A percentile compares a stretch with the other conserved stretches of the same genome.
Evolutionary conservation across 108 stramenopile species (phyloP).

Genomic region (Skeletonema grethae): DNA sequence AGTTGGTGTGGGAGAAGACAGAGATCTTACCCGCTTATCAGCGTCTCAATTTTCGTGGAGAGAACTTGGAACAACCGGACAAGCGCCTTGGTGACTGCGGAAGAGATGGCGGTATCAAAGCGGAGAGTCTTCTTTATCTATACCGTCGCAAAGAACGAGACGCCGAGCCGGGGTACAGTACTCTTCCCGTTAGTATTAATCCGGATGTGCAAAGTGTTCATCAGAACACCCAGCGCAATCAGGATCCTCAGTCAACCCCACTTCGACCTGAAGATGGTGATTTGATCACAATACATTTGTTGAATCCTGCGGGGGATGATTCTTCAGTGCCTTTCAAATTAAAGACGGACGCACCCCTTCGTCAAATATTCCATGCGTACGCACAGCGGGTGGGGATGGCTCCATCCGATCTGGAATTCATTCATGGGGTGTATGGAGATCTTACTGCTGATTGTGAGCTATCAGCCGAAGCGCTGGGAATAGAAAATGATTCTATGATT

Average conservation of each 20-base stretch:
- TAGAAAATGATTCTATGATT: not conserved
- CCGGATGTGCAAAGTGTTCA: not conserved
- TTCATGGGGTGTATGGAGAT: not conserved
- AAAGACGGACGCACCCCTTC: not conserved
- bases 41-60: not conserved
- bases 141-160: not conserved
- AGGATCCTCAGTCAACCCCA: not conserved
- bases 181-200: not conserved
- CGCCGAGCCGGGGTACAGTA: not conserved
- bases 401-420: not conserved
- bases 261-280: not conserved
- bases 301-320: not conserved
- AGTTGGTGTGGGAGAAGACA: slow-evolving; percentile 2
- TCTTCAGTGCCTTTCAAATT: not conserved
- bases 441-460: not conserved
- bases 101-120: not conserved
- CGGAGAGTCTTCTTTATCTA: not conserved
- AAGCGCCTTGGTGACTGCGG: not conserved
- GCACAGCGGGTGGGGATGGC: not conserved
- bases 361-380: not conserved
- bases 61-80: not conserved
- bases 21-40: not conserved
- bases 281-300: not conserved
- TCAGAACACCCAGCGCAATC: not conserved
- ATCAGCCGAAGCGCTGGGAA: not conserved